phyloP scores from a whole-genome alignment of 1,284 basidiomycete species.

The Schizophyllum amplum region DNA sequence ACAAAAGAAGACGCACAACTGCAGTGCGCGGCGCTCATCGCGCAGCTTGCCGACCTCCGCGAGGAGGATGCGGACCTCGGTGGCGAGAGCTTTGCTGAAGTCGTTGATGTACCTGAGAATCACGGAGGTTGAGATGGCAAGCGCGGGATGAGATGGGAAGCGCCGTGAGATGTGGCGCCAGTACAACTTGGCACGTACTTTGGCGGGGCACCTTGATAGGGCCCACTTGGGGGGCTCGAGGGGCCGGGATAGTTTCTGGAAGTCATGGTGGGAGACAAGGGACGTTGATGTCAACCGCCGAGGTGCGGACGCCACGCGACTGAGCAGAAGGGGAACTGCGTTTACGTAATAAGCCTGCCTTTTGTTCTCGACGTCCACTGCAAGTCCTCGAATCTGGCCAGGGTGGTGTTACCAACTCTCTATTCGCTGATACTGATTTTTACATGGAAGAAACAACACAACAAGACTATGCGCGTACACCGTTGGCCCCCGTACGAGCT shows the following conservation, averaged over 20 bases:
- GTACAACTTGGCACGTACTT: no score
- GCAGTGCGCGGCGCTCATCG: conserved; percentile 61
- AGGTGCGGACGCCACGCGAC: neutral
- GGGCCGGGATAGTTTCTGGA: neutral
- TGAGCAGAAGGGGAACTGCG: neutral
- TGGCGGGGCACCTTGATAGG: neutral
- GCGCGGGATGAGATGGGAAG: neutral
- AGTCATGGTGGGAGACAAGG: neutral
- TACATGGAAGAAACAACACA: no score
- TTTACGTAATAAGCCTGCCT: neutral
- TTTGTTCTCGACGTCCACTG: neutral
- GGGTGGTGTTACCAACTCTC: no score
- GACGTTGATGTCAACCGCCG: neutral
- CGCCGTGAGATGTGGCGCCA: neutral
- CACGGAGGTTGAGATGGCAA: neutral
- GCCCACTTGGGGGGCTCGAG: neutral
- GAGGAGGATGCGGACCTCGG: conserved; percentile 50
- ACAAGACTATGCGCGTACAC: no score
- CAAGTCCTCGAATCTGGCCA: neutral
- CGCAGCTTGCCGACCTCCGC: conserved; percentile 68
- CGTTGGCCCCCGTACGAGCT: no score
- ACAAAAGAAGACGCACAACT: conserved; percentile 42
- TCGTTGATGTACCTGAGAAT: conserved; percentile 61
- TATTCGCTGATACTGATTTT: no score
- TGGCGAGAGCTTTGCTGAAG: conserved; percentile 58